Base-by-base conservation (phyloP, 257 asterid species). In the Primulina tabacum region DNA sequence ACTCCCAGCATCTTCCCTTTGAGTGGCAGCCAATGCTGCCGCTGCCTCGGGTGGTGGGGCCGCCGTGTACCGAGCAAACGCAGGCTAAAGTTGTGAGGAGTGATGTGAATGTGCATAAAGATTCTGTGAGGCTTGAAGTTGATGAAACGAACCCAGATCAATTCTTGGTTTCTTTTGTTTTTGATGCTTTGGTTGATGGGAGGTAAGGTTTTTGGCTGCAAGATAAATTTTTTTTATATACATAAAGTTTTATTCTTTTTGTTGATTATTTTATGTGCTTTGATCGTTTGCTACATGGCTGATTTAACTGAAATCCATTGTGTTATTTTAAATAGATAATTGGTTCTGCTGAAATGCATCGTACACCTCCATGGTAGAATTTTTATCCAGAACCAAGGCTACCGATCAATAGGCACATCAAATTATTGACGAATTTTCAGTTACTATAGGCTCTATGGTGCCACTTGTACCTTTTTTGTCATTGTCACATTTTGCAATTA, bases 171-270 rank as follows among this genome's bases (percentile, higher is more conserved):
- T 78, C 89, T 53, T 86, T 86, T 69, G 80, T 84, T 18, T 84
- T 86, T 71, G 92, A 86, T 79, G 92, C 92, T 34, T 65, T 86
- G 78, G 77, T 80, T 71, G 92, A 86, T 73, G 92, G 92, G 11
- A 80, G 86, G 92, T 84, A 68, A 65, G 70, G n/a, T 29, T 47
- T 50, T 38, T 62, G 7, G 43, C 2, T 58, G 30, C 62, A 58
- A 8, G 12, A 16, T 32, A 34, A 5, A 38, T 3, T 59, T 73
- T 59, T 65, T 21, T 21, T 28, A 28, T 28, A 28, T 2, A 28
- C 11, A 14, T 4, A 14, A 10, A 7, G 17, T 26, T 8, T 60
- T 28, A 0, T 20, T 34, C 21, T 35, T 56, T 29, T 43, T n/a
- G 60, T 62, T 63, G 47, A 64, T 71, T 9, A 16, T 37, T n/a